Conservation (phyloP, 768 basidiomycete species). For the Pisolithus microcarpus region DNA sequence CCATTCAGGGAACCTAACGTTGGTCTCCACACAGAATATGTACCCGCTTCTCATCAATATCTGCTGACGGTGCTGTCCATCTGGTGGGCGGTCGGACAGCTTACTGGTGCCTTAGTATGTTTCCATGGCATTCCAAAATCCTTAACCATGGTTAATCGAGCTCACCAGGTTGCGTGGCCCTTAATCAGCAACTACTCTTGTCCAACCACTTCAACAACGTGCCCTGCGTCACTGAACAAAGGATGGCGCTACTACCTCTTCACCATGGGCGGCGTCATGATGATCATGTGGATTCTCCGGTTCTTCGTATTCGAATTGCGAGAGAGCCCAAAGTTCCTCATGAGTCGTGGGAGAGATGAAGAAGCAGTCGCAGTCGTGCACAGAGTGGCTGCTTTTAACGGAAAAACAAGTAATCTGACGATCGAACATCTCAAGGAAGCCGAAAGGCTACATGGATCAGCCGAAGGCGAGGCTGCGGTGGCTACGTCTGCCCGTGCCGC, state of each 20-base stretch:
- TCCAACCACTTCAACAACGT: constrained; percentile 37
- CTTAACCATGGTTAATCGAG: background rate
- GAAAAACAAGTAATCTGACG: constrained; percentile 40
- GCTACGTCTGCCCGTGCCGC: constrained; percentile 34
- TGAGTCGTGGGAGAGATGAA: constrained; percentile 58
- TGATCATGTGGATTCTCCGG: constrained; percentile 53
- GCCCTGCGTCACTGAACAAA: constrained; percentile 48
- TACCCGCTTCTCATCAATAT: constrained; percentile 69
- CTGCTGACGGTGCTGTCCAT: constrained; percentile 67
- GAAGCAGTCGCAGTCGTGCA: constrained; percentile 58
- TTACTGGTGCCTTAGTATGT: constrained; percentile 47
- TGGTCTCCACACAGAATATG: constrained; percentile 41
- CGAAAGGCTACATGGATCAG: constrained; percentile 8
- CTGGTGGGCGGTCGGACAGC: constrained; percentile 77
- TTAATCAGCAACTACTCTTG: constrained; percentile 67
- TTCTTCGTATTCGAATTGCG: constrained; percentile 62
- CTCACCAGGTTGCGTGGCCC: constrained; percentile 58
- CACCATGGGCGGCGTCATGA: constrained; percentile 63
- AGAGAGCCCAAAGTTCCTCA: constrained; percentile 67
- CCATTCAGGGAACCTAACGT: background rate
- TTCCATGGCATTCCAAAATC: background rate
- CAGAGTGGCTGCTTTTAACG: constrained; percentile 55
- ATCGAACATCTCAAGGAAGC: constrained; percentile 39
- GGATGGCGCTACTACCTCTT: constrained; percentile 78
- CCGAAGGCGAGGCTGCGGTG: constrained; percentile 12